Evolutionary conservation across 352 stramenopile species (phyloP).

Genomic region (Globisporangium acanthophoron): DNA sequence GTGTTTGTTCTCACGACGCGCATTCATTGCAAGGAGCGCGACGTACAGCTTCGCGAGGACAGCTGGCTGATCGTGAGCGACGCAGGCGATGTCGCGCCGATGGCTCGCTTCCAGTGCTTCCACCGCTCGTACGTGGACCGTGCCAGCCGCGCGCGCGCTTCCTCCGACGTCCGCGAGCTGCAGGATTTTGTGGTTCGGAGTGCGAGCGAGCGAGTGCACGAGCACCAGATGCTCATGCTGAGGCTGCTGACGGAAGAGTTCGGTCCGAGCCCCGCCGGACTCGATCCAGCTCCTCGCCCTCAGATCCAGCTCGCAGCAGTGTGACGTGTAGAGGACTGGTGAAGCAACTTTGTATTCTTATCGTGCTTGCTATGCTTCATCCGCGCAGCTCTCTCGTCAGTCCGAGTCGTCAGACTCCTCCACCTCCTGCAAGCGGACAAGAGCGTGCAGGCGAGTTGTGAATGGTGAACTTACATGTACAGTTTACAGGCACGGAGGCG

Average conservation of each 20-base stretch:
- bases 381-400: neutral
- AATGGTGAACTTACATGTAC: neutral
- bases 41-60: neutral
- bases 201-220: neutral
- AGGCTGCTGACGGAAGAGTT: neutral
- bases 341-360: neutral
- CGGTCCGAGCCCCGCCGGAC: neutral
- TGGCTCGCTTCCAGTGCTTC: neutral
- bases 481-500: neutral
- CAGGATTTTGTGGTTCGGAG: neutral
- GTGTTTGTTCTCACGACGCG: conserved; percentile 2
- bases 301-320: neutral
- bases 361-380: neutral
- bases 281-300: neutral
- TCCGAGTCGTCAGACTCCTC: neutral
- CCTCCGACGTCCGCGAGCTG: neutral
- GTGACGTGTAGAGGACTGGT: neutral
- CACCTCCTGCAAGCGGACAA: neutral
- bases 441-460: neutral
- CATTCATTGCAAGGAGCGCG: neutral
- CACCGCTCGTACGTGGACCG: neutral
- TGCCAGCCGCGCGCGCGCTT: neutral
- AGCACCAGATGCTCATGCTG: conserved; percentile 1
- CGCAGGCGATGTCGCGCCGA: neutral
- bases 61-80: neutral